Conservation (phyloP, 495 filamentous ascomycete species). For the Podospora didyma region DNA sequence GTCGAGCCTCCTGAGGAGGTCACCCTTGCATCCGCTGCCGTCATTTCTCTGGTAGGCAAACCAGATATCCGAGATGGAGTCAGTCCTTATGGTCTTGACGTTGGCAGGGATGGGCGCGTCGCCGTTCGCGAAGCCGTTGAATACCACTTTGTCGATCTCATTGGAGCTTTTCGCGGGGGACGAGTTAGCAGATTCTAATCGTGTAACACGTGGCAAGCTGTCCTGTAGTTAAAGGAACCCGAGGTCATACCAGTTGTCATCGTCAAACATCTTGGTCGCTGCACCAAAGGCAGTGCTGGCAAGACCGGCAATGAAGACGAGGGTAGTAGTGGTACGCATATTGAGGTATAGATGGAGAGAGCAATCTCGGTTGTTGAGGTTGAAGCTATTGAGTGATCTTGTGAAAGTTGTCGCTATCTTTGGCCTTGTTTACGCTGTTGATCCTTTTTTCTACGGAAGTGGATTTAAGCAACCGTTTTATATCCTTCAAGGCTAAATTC, state of each 20-base stretch:
- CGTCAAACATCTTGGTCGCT: slow-evolving; percentile 15
- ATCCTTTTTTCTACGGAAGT: neutral
- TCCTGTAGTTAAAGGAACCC: too few relatives aligned
- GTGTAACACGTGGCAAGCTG: neutral
- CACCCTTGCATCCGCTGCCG: slow-evolving; percentile 11
- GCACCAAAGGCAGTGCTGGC: slow-evolving; percentile 12
- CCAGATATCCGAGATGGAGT: slow-evolving; percentile 5
- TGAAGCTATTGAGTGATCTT: neutral
- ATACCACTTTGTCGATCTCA: slow-evolving; percentile 10
- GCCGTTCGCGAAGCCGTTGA: slow-evolving; percentile 9
- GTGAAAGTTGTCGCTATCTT: neutral
- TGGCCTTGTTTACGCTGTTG: neutral
- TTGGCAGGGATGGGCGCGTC: slow-evolving; percentile 12
- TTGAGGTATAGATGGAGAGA: neutral
- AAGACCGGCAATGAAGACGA: slow-evolving; percentile 8
- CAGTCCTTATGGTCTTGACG: slow-evolving; percentile 11
- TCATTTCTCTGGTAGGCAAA: slow-evolving; percentile 13
- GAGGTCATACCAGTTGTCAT: slow-evolving; percentile 15
- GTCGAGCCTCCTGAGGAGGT: slow-evolving; percentile 1
- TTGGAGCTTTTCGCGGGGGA: neutral
- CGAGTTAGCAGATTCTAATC: neutral
- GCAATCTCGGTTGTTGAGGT: neutral
- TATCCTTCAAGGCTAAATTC: neutral
- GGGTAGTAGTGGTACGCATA: neutral
- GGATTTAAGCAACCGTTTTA: neutral